Conservation (phyloP, 1,284 basidiomycete genomes). For the Fomitopsis palustris region DNA sequence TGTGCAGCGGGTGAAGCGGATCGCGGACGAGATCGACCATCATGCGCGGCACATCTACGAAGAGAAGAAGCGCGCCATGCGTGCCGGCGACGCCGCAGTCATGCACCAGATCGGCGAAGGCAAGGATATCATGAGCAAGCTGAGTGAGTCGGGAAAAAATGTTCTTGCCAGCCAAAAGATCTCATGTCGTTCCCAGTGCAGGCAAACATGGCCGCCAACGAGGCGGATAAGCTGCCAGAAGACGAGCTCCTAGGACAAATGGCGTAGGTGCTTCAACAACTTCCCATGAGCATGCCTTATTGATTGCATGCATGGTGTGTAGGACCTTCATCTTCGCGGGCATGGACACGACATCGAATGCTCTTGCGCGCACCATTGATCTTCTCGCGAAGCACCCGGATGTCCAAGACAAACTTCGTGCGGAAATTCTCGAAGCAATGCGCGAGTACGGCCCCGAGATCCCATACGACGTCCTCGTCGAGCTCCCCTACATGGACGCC, state of each 20-base stretch:
- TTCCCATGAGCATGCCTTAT: no score
- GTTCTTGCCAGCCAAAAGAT: no score
- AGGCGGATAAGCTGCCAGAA: conserved; percentile 23
- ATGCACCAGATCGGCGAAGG: conserved; percentile 25
- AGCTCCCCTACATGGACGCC: conserved; percentile 13
- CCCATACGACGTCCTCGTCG: conserved; percentile 10
- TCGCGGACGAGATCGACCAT: conserved; percentile 17
- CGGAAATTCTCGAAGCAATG: conserved; percentile 5
- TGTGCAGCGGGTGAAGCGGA: conserved; percentile 11
- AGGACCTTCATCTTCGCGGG: conserved; percentile 8
- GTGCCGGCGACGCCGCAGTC: conserved; percentile 23
- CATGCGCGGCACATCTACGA: conserved; percentile 15
- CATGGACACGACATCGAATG: conserved; percentile 11
- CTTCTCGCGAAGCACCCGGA: conserved; percentile 11
- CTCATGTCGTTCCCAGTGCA: no score
- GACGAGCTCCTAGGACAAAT: conserved; percentile 25
- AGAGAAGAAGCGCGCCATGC: conserved; percentile 22
- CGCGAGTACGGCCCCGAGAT: conserved; percentile 4
- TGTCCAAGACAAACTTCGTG: conserved; percentile 11
- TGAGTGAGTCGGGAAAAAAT: no score
- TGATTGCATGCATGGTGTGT: no score
- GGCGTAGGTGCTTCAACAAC: conserved; percentile 16
- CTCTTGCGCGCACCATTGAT: conserved; percentile 6
- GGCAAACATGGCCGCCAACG: conserved; percentile 19
- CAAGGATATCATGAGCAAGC: conserved; percentile 28